phyloP scores from a whole-genome alignment of 2,329 filamentous ascomycete species.

The Triangularia verruculosa region DNA sequence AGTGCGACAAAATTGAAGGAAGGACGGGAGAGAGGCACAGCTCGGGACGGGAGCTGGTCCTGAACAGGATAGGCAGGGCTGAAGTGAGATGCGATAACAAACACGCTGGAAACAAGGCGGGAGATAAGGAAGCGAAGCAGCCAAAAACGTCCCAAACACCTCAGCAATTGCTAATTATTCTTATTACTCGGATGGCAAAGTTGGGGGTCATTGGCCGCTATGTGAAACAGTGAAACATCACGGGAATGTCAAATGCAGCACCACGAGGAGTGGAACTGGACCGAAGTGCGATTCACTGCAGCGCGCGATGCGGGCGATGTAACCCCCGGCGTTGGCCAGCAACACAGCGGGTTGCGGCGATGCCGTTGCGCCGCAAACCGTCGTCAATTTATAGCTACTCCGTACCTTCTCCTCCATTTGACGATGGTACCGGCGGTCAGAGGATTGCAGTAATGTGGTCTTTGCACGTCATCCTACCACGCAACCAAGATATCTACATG shows the following conservation, averaged over 20 bases:
- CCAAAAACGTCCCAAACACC: too few relatives aligned
- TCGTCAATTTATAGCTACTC: too few relatives aligned
- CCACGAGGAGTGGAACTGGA: not conserved
- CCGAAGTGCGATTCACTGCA: not conserved
- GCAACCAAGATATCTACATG: too few relatives aligned
- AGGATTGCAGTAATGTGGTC: too few relatives aligned
- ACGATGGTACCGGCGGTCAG: too few relatives aligned
- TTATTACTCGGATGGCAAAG: not conserved
- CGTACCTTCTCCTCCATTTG: too few relatives aligned
- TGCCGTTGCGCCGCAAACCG: not conserved
- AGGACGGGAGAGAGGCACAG: not conserved
- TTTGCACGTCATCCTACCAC: too few relatives aligned
- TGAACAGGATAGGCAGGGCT: too few relatives aligned
- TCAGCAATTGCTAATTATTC: not conserved
- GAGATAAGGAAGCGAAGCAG: not conserved
- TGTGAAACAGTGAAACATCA: constrained; percentile 12
- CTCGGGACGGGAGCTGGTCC: not conserved
- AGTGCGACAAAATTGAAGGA: not conserved
- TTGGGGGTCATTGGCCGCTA: not conserved
- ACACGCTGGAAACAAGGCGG: not conserved
- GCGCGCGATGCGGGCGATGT: constrained; percentile 1
- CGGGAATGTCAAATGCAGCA: not conserved
- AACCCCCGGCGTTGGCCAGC: not conserved
- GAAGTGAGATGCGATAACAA: not conserved
- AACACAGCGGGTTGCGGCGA: constrained; percentile 6